Percentiles rank a stretch among this genome's conserved stretches.
phyloP scores from a whole-genome alignment of 1,139 yeast genomes.

The Pichia norvegensis region DNA sequence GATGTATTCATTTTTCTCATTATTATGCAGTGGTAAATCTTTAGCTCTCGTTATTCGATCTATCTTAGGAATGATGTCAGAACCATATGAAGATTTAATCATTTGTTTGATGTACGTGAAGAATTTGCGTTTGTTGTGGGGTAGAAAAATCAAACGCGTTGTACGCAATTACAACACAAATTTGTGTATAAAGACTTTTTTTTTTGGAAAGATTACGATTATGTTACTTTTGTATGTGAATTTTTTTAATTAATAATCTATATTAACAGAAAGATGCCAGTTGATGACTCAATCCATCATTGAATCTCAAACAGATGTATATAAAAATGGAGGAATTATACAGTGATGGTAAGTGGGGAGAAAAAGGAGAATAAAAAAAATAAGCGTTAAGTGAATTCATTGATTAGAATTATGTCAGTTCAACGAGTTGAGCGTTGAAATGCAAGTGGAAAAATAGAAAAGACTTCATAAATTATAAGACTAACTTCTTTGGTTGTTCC shows the following conservation, averaged over 20 bases:
- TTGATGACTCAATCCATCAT: conserved; percentile 21
- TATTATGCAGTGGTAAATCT: not conserved
- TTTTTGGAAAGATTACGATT: not conserved
- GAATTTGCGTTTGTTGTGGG: no score
- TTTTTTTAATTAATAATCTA: conserved; percentile 6
- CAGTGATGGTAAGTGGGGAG: conserved; percentile 5
- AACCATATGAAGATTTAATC: not conserved
- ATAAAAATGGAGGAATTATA: conserved; percentile 7
- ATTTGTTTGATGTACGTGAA: not conserved
- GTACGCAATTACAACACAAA: no score
- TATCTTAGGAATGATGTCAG: not conserved
- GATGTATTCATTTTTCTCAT: not conserved
- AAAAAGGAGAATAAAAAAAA: not conserved
- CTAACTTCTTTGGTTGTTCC: conserved; percentile 94
- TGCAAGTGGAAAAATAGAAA: conserved; percentile 6
- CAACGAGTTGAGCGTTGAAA: conserved; percentile 17
- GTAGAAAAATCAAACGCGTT: not conserved
- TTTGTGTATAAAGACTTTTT: no score
- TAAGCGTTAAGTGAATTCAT: conserved; percentile 6
- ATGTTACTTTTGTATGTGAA: not conserved
- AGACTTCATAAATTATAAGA: conserved; percentile 38
- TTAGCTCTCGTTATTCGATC: not conserved
- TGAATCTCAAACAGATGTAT: conserved; percentile 14
- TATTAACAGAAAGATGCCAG: conserved; percentile 20
- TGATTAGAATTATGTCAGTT: conserved; percentile 8